phyloP scores from a whole-genome alignment of 2,329 filamentous ascomycete genomes.

The Ceratocystis harringtonii region DNA sequence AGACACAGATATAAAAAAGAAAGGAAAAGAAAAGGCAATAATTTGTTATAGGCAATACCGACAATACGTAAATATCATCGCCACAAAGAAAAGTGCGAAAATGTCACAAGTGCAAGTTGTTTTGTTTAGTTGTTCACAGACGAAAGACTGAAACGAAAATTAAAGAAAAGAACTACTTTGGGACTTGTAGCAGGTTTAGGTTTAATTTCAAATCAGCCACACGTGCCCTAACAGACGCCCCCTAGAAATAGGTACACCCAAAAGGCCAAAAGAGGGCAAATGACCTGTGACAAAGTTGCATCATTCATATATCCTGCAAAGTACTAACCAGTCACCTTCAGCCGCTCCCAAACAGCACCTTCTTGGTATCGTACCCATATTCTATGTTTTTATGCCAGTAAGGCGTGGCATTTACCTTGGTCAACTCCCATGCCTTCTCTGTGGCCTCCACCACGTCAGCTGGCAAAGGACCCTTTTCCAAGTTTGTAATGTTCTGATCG shows the following conservation, averaged over 20 bases:
- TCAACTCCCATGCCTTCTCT: slow-evolving; percentile 62
- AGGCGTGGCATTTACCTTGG: slow-evolving; percentile 40
- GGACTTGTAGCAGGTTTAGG: background rate
- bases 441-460: slow-evolving; percentile 60
- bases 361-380: slow-evolving; percentile 50
- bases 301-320: background rate
- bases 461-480: slow-evolving; percentile 58
- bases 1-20: background rate
- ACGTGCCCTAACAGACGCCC: background rate
- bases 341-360: slow-evolving; percentile 39
- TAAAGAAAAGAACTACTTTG: background rate
- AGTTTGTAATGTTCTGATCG: slow-evolving; percentile 39
- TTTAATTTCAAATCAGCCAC: background rate
- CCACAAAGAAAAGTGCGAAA: background rate
- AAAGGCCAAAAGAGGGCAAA: background rate
- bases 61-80: background rate
- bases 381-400: slow-evolving; percentile 47
- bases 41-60: background rate
- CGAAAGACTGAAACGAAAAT: background rate
- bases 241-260: background rate
- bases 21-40: background rate
- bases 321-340: background rate
- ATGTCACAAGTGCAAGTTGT: background rate
- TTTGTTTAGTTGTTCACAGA: background rate
- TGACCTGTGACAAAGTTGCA: background rate